Percentiles rank a stretch among this genome's conserved stretches.
Conservation (phyloP, 208 protist species). For the Jaenimonas drosophilae region DNA sequence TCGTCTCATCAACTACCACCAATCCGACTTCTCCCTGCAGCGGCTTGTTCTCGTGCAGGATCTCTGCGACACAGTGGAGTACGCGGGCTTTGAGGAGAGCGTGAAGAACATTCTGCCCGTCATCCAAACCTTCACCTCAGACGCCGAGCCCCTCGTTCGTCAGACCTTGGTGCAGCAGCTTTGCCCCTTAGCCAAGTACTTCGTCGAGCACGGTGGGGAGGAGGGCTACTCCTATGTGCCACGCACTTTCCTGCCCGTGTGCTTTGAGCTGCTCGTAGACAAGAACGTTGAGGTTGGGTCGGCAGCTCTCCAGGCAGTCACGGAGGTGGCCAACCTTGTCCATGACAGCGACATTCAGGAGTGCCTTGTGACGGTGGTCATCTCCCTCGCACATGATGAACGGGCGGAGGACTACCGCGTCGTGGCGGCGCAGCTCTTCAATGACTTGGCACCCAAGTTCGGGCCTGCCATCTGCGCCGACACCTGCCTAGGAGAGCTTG, state of each 20-base stretch:
- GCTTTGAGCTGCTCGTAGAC: constrained; percentile 92
- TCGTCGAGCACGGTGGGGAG: constrained; percentile 72
- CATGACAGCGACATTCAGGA: constrained; percentile 75
- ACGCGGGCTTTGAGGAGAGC: constrained; percentile 77
- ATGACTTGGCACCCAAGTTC: constrained; percentile 75
- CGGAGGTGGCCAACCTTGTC: constrained; percentile 73
- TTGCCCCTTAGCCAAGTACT: constrained; percentile 54
- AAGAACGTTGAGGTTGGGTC: constrained; percentile 90
- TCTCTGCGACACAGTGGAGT: constrained; percentile 68
- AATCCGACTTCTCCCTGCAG: constrained; percentile 87
- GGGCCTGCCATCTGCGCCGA: constrained; percentile 50
- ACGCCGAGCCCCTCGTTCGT: constrained; percentile 86
- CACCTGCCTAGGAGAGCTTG: constrained; percentile 74
- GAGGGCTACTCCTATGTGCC: constrained; percentile 76
- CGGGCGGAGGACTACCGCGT: constrained; percentile 93
- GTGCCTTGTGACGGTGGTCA: constrained; percentile 83
- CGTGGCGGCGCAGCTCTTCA: constrained; percentile 86
- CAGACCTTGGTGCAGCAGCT: constrained; percentile 90
- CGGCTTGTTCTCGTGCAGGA: constrained; percentile 82
- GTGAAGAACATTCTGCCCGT: constrained; percentile 74
- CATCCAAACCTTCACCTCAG: constrained; percentile 74
- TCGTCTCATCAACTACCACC: constrained; percentile 79
- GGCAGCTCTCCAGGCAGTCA: constrained; percentile 76
- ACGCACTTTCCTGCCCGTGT: constrained; percentile 83
- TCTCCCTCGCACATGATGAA: constrained; percentile 89